Evolutionary conservation across 345 rosid species (phyloP), one percentile per base, ranked within the genome.

Genomic region (Salix udensis): DNA sequence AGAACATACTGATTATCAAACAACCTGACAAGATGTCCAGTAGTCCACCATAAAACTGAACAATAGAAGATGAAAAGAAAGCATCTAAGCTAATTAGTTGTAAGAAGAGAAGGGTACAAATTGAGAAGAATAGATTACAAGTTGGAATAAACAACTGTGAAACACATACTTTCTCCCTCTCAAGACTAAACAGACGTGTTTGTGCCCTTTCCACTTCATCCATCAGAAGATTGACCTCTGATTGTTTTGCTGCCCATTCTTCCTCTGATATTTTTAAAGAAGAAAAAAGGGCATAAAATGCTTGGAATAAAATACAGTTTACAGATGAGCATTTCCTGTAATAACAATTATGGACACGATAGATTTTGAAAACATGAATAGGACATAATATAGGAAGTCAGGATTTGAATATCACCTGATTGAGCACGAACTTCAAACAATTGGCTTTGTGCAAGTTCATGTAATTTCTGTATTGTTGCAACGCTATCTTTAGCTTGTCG

Each of bases 151-250:
- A 18, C 19, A 44, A 23, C 18, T 46, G 4, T 18, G 44, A 37
- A 13, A 76, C 68, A 65, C 66, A 16, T 55, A 91, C 99, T 95
- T 96, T 96, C 82, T 96, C 99, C 81, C 98, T 96, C 87, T 96
- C 98, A 77, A 96, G 92, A 85, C 95, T 87, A 82, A 87, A 87
- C 81, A 96, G 95, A 15, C 97, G 92, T 30, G 97, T 91, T 85
- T 96, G 99, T 80, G 99, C 98, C 80, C 97, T 89, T 84, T 96
- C 99, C 71, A 96, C 97, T 91, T 96, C 99, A 89, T 96, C 98
- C 97, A 96, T 93, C 82, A 96, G 83, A 80, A 96, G 91, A 83
- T 81, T 88, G 87, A 96, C 86, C 87, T 96, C 98, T 67, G 99
- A 92, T 72, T 96, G 98, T 86, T 96, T 96, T 62, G 94, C 88